A percentile compares a stretch with the other conserved stretches of the same genome.
Evolutionary conservation across 2,329 filamentous ascomycete species (phyloP).

Genomic region (Talaromyces sp.): DNA sequence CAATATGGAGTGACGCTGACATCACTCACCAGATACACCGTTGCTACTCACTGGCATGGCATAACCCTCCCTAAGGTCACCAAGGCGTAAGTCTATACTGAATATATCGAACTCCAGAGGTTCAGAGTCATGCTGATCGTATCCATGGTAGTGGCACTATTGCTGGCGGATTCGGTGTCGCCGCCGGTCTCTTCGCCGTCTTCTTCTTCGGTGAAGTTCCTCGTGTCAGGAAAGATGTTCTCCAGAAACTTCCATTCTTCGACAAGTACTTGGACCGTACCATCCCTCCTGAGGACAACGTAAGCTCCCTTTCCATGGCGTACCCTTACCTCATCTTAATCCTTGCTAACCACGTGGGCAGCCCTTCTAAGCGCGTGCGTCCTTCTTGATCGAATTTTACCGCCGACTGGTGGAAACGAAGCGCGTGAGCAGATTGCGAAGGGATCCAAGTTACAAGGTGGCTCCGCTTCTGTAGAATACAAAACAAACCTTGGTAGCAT

Average conservation of each 20-base stretch:
- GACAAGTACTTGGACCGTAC: slow-evolving; percentile 57
- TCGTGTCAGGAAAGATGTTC: slow-evolving; percentile 61
- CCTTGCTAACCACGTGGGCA: slow-evolving; percentile 19
- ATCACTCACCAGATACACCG: slow-evolving; percentile 48
- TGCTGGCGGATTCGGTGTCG: slow-evolving; percentile 56
- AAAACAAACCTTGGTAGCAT: slow-evolving; percentile 33
- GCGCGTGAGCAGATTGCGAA: background rate
- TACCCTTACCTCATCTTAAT: background rate
- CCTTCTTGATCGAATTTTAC: slow-evolving; percentile 17
- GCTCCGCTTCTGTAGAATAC: slow-evolving; percentile 37
- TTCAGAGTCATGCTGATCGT: background rate
- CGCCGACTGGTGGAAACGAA: background rate
- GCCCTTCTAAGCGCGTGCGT: slow-evolving; percentile 37
- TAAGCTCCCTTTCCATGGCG: slow-evolving; percentile 28
- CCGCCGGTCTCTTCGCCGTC: slow-evolving; percentile 58
- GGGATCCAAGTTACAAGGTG: slow-evolving; percentile 10
- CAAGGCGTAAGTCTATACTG: slow-evolving; percentile 13
- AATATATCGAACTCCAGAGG: no score
- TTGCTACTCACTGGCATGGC: slow-evolving; percentile 50
- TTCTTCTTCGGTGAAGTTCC: slow-evolving; percentile 67
- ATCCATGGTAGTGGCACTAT: slow-evolving; percentile 43
- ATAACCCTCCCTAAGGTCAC: slow-evolving; percentile 43
- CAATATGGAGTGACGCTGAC: slow-evolving; percentile 1
- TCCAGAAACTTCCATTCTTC: slow-evolving; percentile 60
- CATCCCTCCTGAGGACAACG: slow-evolving; percentile 64